Percentiles rank a stretch among this genome's conserved stretches.
phyloP scores from a whole-genome alignment of 306 rosid genomes.

The Abrus pulchellus region DNA sequence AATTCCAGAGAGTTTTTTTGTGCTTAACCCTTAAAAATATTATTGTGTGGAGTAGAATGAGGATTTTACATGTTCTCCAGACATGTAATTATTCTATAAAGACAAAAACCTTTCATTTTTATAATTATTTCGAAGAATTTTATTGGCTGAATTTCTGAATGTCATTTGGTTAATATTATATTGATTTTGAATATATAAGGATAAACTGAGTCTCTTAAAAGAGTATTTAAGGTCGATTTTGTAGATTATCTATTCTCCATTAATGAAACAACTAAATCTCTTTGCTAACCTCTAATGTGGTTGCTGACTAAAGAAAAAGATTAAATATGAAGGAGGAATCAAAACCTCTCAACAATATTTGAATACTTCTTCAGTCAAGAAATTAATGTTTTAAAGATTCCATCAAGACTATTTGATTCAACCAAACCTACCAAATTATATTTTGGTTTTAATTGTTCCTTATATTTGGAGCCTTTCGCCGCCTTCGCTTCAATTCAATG shows the following conservation, averaged over 20 bases:
- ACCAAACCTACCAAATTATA: background rate
- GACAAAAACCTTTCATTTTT: too few species aligned
- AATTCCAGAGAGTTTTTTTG: too few species aligned
- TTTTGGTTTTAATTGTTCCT: background rate
- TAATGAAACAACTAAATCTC: background rate
- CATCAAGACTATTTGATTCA: background rate
- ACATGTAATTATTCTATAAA: too few species aligned
- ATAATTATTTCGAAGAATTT: too few species aligned
- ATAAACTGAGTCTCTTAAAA: background rate
- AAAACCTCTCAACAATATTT: constrained; percentile 30
- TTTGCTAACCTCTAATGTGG: constrained; percentile 8
- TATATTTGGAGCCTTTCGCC: background rate
- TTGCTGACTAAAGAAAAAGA: background rate
- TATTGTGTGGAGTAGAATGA: too few species aligned
- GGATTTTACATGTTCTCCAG: too few species aligned
- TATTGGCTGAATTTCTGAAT: too few species aligned
- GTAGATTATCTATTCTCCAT: background rate
- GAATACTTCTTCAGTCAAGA: background rate
- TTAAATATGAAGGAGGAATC: too few species aligned
- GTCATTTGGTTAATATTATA: too few species aligned
- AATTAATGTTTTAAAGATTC: background rate
- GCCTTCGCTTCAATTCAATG: background rate
- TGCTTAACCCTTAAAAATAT: too few species aligned
- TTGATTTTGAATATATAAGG: background rate
- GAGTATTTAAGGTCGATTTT: background rate